Conservation (phyloP, 305 asterid genomes). For the Stenogyne calaminthoides region DNA sequence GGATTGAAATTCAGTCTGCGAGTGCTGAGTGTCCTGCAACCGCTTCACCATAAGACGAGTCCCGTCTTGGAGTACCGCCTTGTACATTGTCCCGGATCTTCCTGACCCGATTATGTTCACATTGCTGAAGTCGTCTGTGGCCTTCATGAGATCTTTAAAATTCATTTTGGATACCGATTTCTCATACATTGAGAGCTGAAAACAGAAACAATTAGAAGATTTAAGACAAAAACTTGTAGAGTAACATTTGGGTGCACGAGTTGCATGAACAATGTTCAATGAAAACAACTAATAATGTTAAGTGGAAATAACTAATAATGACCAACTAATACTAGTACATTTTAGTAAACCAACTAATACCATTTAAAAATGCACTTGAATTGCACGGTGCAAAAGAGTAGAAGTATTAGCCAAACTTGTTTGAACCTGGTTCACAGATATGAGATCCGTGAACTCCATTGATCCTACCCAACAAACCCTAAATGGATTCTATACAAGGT, state of each 20-base stretch:
- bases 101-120: constrained; percentile 74
- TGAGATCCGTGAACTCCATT: background rate
- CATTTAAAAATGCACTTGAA: too few species aligned
- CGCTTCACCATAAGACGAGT: constrained; percentile 81
- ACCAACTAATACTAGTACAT: too few species aligned
- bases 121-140: constrained; percentile 73
- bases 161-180: constrained; percentile 79
- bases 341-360: too few species aligned
- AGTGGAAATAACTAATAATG: too few species aligned
- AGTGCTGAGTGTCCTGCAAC: constrained; percentile 74
- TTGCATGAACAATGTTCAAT: too few species aligned
- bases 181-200: constrained; percentile 87
- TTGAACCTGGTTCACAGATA: background rate
- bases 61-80: constrained; percentile 75
- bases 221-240: background rate
- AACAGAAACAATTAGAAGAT: constrained; percentile 20
- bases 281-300: too few species aligned
- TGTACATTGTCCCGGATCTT: constrained; percentile 82
- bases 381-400: too few species aligned
- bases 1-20: constrained; percentile 72
- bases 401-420: background rate
- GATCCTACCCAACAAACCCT: background rate
- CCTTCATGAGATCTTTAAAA: constrained; percentile 89
- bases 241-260: too few species aligned
- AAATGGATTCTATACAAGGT: background rate